These are phyloP conservation scores for Yamadazyma spencermartinsiae DNA, from an alignment of 1,139 yeast genomes.

Conservation along the genomic window DNA sequence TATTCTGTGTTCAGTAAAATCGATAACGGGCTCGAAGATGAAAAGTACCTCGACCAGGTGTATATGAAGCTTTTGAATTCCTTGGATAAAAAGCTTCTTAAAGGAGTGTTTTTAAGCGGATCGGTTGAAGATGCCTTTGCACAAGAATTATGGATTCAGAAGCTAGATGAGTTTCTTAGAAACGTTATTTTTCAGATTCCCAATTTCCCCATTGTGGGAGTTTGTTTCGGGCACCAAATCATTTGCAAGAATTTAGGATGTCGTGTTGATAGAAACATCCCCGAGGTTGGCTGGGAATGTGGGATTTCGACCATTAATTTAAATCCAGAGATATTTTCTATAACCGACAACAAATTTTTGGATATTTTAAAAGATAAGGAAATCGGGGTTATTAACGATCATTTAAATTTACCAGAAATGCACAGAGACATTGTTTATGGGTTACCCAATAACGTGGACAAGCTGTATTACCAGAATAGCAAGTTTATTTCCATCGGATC, in stretches of 20 bases:
- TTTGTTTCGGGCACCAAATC: constrained; percentile 89
- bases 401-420: constrained; percentile 53
- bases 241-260: constrained; percentile 66
- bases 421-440: constrained; percentile 69
- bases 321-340: constrained; percentile 39
- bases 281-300: constrained; percentile 67
- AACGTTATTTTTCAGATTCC: constrained; percentile 23
- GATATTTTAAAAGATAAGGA: constrained; percentile 21
- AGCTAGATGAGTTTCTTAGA: constrained; percentile 45
- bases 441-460: constrained; percentile 23
- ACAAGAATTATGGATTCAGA: constrained; percentile 52
- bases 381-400: constrained; percentile 19
- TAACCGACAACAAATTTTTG: constrained; percentile 23
- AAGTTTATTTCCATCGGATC: constrained; percentile 49
- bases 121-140: constrained; percentile 61
- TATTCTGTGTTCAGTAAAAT: constrained; percentile 45
- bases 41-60: constrained; percentile 12
- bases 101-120: constrained; percentile 62
- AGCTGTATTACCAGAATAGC: constrained; percentile 11
- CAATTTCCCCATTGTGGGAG: constrained; percentile 54
- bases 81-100: constrained; percentile 34
- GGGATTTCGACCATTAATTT: constrained; percentile 57
- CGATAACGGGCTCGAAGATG: constrained; percentile 30
- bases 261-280: constrained; percentile 52
- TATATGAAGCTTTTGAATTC: constrained; percentile 22